Percentiles rank a stretch among this genome's conserved stretches.
Evolutionary conservation across 495 filamentous ascomycete species (phyloP).

Genomic region (Immersiella caudata): DNA sequence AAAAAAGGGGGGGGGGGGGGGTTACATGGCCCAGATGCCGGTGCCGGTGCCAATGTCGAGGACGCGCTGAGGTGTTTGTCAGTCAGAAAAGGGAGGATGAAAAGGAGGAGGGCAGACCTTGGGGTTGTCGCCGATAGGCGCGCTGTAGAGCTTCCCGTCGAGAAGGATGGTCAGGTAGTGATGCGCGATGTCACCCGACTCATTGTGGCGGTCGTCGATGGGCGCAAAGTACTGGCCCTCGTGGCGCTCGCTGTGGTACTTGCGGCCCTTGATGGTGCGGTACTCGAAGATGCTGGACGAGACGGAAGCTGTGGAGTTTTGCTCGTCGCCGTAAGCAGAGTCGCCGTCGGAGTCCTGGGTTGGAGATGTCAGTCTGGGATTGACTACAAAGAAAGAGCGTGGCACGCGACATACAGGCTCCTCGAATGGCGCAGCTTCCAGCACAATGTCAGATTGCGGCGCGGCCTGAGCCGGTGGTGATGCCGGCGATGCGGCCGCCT

Average conservation of each 20-base stretch:
- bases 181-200: background rate
- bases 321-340: background rate
- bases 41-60: conserved; percentile 69
- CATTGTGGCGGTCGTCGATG: conserved; percentile 10
- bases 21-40: conserved; percentile 25
- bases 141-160: background rate
- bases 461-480: too few relatives aligned
- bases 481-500: background rate
- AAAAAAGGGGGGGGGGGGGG: background rate
- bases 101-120: background rate
- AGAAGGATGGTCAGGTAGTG: conserved; percentile 10
- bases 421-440: too few relatives aligned
- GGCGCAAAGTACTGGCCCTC: conserved; percentile 10
- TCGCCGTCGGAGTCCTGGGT: too few relatives aligned
- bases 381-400: too few relatives aligned
- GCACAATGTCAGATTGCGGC: too few relatives aligned
- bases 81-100: background rate
- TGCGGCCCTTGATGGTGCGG: conserved; percentile 8
- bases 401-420: too few relatives aligned
- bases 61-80: conserved; percentile 43
- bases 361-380: too few relatives aligned
- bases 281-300: conserved; percentile 14
- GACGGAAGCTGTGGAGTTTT: conserved; percentile 9
- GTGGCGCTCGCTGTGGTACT: conserved; percentile 8
- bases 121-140: conserved; percentile 1